Percentiles rank a stretch among this genome's conserved stretches.
These are phyloP conservation scores for Spathaspora passalidarum DNA, from an alignment of 805 yeast species.

Conservation along the genomic window DNA sequence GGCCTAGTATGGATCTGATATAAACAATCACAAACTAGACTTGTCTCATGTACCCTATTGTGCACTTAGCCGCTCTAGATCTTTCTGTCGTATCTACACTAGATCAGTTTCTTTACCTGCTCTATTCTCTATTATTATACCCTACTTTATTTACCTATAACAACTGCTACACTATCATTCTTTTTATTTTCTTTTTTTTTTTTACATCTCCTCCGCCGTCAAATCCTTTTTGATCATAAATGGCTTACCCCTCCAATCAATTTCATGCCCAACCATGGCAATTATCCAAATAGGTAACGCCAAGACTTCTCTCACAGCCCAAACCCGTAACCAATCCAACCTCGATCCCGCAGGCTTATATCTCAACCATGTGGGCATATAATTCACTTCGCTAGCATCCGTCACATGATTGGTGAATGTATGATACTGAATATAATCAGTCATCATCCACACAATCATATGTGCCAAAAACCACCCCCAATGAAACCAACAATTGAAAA, in stretches of 20 bases:
- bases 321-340: slow-evolving; percentile 34
- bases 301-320: slow-evolving; percentile 68
- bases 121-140: too few relatives aligned
- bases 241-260: slow-evolving; percentile 78
- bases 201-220: slow-evolving; percentile 60
- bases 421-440: slow-evolving; percentile 61
- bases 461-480: slow-evolving; percentile 46
- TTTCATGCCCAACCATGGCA: slow-evolving; percentile 74
- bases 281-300: slow-evolving; percentile 83
- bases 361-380: slow-evolving; percentile 26
- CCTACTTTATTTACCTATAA: too few relatives aligned
- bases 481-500: slow-evolving; percentile 31
- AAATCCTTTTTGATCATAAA: slow-evolving; percentile 70
- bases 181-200: too few relatives aligned
- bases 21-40: too few relatives aligned
- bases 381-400: slow-evolving; percentile 6
- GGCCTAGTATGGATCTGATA: too few relatives aligned
- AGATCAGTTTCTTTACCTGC: too few relatives aligned
- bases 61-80: too few relatives aligned
- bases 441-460: slow-evolving; percentile 56
- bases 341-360: slow-evolving; percentile 1
- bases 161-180: too few relatives aligned
- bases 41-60: too few relatives aligned
- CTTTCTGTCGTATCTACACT: too few relatives aligned
- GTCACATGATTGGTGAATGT: slow-evolving; percentile 32